These are phyloP conservation scores for Chaetothyriales sp. DNA, from an alignment of 2,329 filamentous ascomycete genomes.

Conservation along the genomic window DNA sequence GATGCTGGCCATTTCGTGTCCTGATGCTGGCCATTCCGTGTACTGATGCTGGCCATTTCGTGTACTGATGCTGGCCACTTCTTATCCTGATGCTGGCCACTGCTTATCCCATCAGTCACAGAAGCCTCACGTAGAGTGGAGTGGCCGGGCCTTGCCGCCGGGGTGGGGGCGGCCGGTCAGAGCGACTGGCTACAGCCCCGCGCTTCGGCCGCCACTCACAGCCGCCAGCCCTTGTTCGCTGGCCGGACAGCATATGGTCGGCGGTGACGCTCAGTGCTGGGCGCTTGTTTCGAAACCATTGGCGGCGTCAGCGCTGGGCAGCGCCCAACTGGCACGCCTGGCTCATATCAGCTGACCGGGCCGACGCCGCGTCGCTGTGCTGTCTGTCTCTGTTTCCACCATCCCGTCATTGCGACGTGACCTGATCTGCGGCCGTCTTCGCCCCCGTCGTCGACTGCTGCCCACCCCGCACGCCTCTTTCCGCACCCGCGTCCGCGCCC, in stretches of 20 bases:
- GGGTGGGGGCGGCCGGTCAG: neutral
- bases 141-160: too few relatives aligned
- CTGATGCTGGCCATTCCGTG: too few relatives aligned
- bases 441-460: neutral
- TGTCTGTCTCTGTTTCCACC: neutral
- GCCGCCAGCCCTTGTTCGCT: neutral
- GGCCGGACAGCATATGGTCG: too few relatives aligned
- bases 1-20: too few relatives aligned
- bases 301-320: too few relatives aligned
- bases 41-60: too few relatives aligned
- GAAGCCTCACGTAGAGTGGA: too few relatives aligned
- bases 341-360: neutral
- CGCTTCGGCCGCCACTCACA: neutral
- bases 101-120: too few relatives aligned
- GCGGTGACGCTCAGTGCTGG: neutral
- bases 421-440: neutral
- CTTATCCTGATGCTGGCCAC: too few relatives aligned
- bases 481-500: neutral
- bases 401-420: neutral
- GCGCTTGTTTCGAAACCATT: neutral
- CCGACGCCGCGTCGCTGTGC: neutral
- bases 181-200: neutral
- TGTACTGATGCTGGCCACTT: too few relatives aligned
- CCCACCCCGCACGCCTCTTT: neutral
- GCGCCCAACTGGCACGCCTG: too few relatives aligned